Evolutionary conservation across 306 rosid species (phyloP), one percentile per base, ranked within the genome.

Genomic region (Corylus avellana): DNA sequence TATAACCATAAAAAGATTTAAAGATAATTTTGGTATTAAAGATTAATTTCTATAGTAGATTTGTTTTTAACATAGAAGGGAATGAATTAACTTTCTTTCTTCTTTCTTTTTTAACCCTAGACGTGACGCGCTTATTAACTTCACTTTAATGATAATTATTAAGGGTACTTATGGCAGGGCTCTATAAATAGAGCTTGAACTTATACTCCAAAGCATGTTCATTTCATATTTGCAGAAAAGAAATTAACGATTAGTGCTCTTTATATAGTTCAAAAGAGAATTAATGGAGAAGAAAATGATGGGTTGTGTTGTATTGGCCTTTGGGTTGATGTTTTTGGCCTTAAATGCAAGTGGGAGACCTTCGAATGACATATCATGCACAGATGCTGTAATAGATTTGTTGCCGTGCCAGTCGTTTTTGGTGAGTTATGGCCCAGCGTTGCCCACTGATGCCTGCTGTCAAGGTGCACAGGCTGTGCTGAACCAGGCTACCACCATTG

Each of bases 321-420:
- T 75, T 1, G 46, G 20, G 50, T 4, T 61, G 46, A 42, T 42
- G 46, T 42, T 42, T 42, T 42, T 42, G 1, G 46, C 7, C 46
- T 1, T 42, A 6, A 42, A 42, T 42, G 46, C 46, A 42, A 42
- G 46, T 42, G 46, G 46, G 46, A 42, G 46, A 42, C 46, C 66
- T 37, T 18, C 49, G 10, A 20, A 69, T 35, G 71, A 74, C 2
- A 78, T 85, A 42, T 47, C 84, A 17, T 85, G 86, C 51, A 12
- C 37, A 18, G 71, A 73, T 11, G 86, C 83, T 13, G 0, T 75
- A 32, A 5, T 29, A 0, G 10, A 0, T 51, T 12, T 81, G 78
- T 42, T 42, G 46, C 46, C 46, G 8, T 42, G 46, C 46, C 46
- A 42, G 46, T 5, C 46, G 1, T 42, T n/a, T 72, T 57, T 75